These are phyloP conservation scores for Zasmidium angulare DNA, from an alignment of 2,329 filamentous ascomycete species.

Conservation along the genomic window DNA sequence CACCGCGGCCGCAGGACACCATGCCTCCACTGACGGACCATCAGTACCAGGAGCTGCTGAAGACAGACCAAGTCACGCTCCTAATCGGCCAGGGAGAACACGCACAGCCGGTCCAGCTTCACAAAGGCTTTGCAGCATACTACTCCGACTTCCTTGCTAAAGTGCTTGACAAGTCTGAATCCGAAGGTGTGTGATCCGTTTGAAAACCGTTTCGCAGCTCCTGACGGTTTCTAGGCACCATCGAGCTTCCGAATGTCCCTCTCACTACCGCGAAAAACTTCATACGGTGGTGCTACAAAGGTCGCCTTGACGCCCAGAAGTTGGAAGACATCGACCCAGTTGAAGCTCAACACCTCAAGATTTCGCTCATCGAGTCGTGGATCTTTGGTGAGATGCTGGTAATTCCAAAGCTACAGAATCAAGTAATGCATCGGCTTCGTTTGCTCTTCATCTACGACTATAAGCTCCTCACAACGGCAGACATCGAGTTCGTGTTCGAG, in stretches of 20 bases:
- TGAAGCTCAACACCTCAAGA: constrained; percentile 1
- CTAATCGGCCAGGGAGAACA: neutral
- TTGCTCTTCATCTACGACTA: neutral
- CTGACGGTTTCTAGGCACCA: neutral
- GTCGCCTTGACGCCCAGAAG: neutral
- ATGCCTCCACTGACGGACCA: constrained; percentile 1
- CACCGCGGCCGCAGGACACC: neutral
- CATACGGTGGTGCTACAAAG: constrained; percentile 10
- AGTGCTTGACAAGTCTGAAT: neutral
- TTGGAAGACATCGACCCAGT: neutral
- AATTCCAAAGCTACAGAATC: constrained; percentile 9
- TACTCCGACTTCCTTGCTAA: constrained; percentile 7
- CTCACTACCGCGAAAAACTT: constrained; percentile 3
- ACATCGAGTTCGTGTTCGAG: neutral
- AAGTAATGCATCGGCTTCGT: constrained; percentile 3
- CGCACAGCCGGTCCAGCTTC: neutral
- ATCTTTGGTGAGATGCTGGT: constrained; percentile 11
- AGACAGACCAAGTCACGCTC: neutral
- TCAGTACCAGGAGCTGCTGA: neutral
- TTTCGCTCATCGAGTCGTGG: constrained; percentile 11
- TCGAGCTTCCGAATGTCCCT: neutral
- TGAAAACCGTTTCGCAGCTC: neutral
- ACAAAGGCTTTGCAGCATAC: constrained; percentile 4
- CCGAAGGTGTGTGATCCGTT: neutral
- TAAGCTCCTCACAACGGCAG: neutral